Percentiles rank a stretch among this genome's conserved stretches.
phyloP scores from a whole-genome alignment of 768 basidiomycete species.

The Cyclocybe aegerita region DNA sequence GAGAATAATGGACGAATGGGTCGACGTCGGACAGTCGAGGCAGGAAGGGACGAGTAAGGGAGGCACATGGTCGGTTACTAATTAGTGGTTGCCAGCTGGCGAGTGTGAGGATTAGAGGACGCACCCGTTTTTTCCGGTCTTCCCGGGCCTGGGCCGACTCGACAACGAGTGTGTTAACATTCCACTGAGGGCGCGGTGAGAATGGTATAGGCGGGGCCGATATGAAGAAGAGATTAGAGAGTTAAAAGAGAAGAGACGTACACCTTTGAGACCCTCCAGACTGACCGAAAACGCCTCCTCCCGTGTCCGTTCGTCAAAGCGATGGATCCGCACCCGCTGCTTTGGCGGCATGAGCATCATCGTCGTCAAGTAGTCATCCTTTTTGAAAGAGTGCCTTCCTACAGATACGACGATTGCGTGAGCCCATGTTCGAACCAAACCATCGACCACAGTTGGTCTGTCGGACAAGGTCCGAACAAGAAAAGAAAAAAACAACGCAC shows the following conservation, averaged over 20 bases:
- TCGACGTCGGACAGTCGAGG: slow-evolving; percentile 1
- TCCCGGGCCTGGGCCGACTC: slow-evolving; percentile 76
- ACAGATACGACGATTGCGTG: slow-evolving; percentile 10
- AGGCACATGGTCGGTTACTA: slow-evolving; percentile 5
- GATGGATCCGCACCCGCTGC: slow-evolving; percentile 59
- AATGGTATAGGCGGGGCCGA: slow-evolving; percentile 3
- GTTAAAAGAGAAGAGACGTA: slow-evolving; percentile 35
- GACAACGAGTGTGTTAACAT: slow-evolving; percentile 54
- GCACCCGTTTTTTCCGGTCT: slow-evolving; percentile 74
- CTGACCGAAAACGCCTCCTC: slow-evolving; percentile 73
- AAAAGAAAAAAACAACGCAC: slow-evolving; percentile 35
- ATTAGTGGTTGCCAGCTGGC: neutral
- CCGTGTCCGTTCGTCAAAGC: slow-evolving; percentile 67
- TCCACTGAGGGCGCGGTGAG: slow-evolving; percentile 51
- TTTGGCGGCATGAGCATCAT: slow-evolving; percentile 73
- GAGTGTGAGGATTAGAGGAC: slow-evolving; percentile 26
- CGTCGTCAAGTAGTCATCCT: slow-evolving; percentile 67
- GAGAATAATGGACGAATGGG: slow-evolving; percentile 5
- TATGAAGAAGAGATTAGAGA: slow-evolving; percentile 7
- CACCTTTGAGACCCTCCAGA: slow-evolving; percentile 71
- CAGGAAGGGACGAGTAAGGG: slow-evolving; percentile 8
- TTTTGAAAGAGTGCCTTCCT: slow-evolving; percentile 83
- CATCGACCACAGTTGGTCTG: neutral
- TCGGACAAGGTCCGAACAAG: neutral
- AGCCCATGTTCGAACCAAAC: slow-evolving; percentile 1